A percentile compares a stretch with the other conserved stretches of the same genome.
phyloP scores from a whole-genome alignment of 805 yeast genomes.

The Limtongia smithiae region DNA sequence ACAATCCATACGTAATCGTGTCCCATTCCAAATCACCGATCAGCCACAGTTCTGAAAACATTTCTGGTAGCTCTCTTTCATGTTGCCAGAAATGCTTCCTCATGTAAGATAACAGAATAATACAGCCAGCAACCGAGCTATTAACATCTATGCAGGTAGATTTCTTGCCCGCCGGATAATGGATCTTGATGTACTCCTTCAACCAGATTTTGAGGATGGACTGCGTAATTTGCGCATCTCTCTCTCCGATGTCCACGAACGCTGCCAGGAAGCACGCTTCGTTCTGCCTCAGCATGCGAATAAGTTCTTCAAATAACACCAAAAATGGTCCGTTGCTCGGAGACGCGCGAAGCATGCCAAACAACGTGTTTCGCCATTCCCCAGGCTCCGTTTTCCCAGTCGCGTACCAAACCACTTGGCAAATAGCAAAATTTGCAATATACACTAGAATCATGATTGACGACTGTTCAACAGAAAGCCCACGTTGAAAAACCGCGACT shows the following conservation, averaged over 20 bases:
- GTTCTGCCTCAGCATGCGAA: not conserved
- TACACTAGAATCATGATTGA: too few relatives aligned
- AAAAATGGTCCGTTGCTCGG: constrained; percentile 15
- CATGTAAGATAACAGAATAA: not conserved
- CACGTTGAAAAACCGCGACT: not conserved
- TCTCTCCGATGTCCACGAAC: not conserved
- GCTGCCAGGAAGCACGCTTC: not conserved
- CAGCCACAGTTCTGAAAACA: not conserved
- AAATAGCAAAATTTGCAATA: too few relatives aligned
- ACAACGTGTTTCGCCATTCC: not conserved
- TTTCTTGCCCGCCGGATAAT: constrained; percentile 16
- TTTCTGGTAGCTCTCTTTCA: not conserved
- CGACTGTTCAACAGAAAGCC: not conserved
- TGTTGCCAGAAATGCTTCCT: not conserved
- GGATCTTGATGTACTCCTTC: constrained; percentile 2
- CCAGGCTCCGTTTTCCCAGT: not conserved
- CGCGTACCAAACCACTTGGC: too few relatives aligned
- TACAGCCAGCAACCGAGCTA: constrained; percentile 6
- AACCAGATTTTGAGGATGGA: constrained; percentile 12
- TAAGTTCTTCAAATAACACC: constrained; percentile 6
- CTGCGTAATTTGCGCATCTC: constrained; percentile 2
- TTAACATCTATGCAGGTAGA: constrained; percentile 3
- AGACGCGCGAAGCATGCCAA: not conserved
- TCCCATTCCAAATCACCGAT: constrained; percentile 1
- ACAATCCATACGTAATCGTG: constrained; percentile 4